phyloP scores from a whole-genome alignment of 2,329 filamentous ascomycete species.

The Sclerotinia minor region DNA sequence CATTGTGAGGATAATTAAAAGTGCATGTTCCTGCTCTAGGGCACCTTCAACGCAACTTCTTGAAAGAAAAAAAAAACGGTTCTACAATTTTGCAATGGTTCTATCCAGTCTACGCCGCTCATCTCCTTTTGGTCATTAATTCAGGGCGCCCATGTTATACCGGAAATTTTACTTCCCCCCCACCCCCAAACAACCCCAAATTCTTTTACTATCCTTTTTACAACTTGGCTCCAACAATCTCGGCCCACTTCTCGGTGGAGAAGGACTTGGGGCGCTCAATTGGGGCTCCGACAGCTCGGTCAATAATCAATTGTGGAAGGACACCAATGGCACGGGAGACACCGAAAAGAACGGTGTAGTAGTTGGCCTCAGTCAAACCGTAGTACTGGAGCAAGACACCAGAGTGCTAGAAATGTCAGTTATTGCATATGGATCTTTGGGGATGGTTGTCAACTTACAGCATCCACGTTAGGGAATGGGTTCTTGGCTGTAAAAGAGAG shows the following conservation, averaged over 20 bases:
- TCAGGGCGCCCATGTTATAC: slow-evolving; percentile 6
- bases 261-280: slow-evolving; percentile 99
- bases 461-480: slow-evolving; percentile 98
- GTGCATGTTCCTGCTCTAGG: slow-evolving; percentile 18
- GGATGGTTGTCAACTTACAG: slow-evolving; percentile 43
- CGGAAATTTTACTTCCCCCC: slow-evolving; percentile 28
- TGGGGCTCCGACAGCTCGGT: slow-evolving; percentile 92
- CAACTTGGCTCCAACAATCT: slow-evolving; percentile 86
- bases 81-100: slow-evolving; percentile 39
- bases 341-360: slow-evolving; percentile 99
- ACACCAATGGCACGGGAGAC: slow-evolving; percentile 98
- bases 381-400: slow-evolving; percentile 99
- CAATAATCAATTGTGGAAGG: slow-evolving; percentile 98
- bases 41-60: slow-evolving; percentile 31
- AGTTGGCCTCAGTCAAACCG: slow-evolving; percentile 97
- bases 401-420: slow-evolving; percentile 62
- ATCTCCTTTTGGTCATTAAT: slow-evolving; percentile 22
- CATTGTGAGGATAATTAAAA: slow-evolving; percentile 7
- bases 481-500: slow-evolving; percentile 50
- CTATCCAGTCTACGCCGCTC: slow-evolving; percentile 36
- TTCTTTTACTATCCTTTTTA: slow-evolving; percentile 51
- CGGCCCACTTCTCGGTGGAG: slow-evolving; percentile 94
- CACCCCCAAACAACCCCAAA: too few relatives aligned
- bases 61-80: slow-evolving; percentile 31
- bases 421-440: not conserved